Percentiles rank a stretch among this genome's conserved stretches.
Evolutionary conservation across 139 green algal genomes (phyloP).

Genomic region (Closterium sp.): DNA sequence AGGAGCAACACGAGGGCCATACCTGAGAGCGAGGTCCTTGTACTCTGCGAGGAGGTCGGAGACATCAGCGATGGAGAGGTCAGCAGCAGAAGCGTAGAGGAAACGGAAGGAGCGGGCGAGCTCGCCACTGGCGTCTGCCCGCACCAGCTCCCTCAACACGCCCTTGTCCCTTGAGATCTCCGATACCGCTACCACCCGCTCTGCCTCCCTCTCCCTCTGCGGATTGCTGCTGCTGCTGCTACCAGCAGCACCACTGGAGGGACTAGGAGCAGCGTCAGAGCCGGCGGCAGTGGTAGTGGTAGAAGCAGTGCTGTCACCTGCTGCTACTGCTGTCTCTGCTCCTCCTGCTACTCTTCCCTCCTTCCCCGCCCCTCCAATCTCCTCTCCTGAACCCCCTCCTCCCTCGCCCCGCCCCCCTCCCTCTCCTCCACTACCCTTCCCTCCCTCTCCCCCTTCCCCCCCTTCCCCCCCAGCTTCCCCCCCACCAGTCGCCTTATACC

Average conservation of each 20-base stretch:
- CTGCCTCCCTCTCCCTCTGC: not conserved
- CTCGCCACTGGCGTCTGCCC: constrained; percentile 13
- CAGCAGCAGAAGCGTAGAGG: constrained; percentile 63
- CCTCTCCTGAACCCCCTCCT: not conserved
- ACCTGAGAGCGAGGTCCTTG: constrained; percentile 78
- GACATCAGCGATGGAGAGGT: constrained; percentile 74
- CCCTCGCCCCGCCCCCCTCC: no score
- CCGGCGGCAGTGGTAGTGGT: no score
- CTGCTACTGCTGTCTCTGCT: not conserved
- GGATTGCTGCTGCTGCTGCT: not conserved
- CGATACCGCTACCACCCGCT: not conserved
- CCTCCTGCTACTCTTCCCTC: not conserved
- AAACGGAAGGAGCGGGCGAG: constrained; percentile 53
- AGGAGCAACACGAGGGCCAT: not conserved
- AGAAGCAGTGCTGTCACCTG: not conserved
- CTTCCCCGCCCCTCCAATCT: not conserved
- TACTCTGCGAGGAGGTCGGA: constrained; percentile 68
- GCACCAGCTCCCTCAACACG: constrained; percentile 3
- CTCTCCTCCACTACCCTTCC: not conserved
- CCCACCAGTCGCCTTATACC: not conserved
- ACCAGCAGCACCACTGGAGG: not conserved
- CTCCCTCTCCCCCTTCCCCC: not conserved
- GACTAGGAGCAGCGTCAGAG: no score
- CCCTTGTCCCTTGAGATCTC: not conserved
- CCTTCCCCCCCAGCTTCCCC: not conserved